A percentile compares a stretch with the other conserved stretches of the same genome.
These are phyloP conservation scores for Cercospora sojina DNA, from an alignment of 2,329 filamentous ascomycete genomes.

Conservation along the genomic window DNA sequence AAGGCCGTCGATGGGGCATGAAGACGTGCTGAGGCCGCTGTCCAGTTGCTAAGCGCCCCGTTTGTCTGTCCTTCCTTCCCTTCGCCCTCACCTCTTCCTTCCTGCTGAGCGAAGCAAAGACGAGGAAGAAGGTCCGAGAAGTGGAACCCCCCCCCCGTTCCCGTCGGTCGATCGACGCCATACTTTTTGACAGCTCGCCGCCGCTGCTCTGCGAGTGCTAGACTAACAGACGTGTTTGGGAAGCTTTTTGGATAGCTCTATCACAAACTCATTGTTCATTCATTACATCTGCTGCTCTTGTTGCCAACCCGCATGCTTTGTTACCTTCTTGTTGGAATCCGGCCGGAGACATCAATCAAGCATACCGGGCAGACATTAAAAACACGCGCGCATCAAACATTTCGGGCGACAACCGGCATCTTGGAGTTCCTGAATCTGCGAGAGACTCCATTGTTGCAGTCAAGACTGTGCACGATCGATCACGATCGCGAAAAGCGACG, in stretches of 20 bases:
- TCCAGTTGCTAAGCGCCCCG: not conserved
- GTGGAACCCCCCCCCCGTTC: not conserved
- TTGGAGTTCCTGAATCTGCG: not conserved
- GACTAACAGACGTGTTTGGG: not conserved
- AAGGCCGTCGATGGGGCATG: not conserved
- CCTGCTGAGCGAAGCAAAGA: slow-evolving; percentile 1
- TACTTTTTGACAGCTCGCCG: slow-evolving; percentile 1
- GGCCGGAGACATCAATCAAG: not conserved
- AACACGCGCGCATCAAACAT: not conserved
- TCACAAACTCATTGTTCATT: not conserved
- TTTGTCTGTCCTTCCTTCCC: not conserved
- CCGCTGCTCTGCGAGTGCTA: not conserved
- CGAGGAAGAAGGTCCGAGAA: not conserved
- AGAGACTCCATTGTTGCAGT: not conserved
- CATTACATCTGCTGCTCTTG: not conserved
- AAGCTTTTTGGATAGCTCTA: not conserved
- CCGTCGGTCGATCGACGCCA: not conserved
- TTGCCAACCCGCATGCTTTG: not conserved
- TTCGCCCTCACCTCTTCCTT: not conserved
- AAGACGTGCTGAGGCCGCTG: not conserved
- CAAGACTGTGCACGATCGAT: not conserved
- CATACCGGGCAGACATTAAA: not conserved
- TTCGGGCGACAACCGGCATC: not conserved
- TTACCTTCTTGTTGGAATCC: not conserved
- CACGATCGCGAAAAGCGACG: not conserved